Percentiles rank a stretch among this genome's conserved stretches.
Conservation (phyloP, 2,329 filamentous ascomycete species). For the Penicillium paneum region DNA sequence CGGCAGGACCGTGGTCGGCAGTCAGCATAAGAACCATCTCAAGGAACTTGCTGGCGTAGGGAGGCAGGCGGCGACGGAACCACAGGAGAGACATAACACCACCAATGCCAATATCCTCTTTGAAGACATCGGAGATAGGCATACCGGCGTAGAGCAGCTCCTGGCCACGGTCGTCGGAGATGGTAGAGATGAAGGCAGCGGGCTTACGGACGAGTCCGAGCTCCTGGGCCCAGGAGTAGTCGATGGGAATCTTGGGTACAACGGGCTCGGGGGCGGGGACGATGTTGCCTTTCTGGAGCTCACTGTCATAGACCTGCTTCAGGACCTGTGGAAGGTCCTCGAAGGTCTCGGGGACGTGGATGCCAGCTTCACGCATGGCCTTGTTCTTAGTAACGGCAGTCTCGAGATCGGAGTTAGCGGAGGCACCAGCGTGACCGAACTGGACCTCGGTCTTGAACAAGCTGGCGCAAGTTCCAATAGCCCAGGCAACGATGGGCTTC, state of each 20-base stretch:
- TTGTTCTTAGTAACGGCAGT: constrained; percentile 96
- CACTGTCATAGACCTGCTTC: constrained; percentile 78
- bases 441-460: constrained; percentile 99
- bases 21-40: constrained; percentile 99
- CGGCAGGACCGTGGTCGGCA: constrained; percentile 96
- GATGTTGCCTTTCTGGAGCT: constrained; percentile 81
- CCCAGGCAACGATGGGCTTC: constrained; percentile 99
- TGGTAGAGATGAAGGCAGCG: constrained; percentile 99
- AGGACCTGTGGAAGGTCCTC: constrained; percentile 84
- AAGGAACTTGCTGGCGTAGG: constrained; percentile 97
- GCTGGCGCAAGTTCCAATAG: constrained; percentile 97
- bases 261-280: constrained; percentile 82
- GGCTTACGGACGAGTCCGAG: constrained; percentile 99
- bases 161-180: constrained; percentile 98
- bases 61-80: constrained; percentile 96
- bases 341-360: constrained; percentile 92
- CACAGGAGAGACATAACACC: constrained; percentile 99
- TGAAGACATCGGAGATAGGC: constrained; percentile 99
- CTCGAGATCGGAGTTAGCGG: constrained; percentile 99
- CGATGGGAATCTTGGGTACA: constrained; percentile 98
- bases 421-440: constrained; percentile 97
- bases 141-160: constrained; percentile 98
- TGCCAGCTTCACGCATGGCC: constrained; percentile 90
- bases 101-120: constrained; percentile 96
- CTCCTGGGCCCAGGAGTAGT: constrained; percentile 99